Conservation (phyloP, 768 basidiomycete genomes). For the Phylloporus rhodoxanthus region DNA sequence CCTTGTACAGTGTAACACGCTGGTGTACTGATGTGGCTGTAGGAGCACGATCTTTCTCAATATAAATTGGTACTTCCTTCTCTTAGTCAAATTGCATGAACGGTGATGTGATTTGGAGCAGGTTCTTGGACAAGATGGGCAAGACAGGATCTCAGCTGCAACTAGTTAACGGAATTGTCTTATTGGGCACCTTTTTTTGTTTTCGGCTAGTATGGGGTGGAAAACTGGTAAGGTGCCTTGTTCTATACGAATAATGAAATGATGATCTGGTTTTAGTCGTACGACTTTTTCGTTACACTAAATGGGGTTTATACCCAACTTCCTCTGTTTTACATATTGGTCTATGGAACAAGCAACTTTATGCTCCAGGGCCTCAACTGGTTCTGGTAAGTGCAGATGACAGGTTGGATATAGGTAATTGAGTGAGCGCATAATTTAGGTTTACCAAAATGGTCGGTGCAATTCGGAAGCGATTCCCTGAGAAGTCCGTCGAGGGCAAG, state of each 20-base stretch:
- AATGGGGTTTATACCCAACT: conserved; percentile 49
- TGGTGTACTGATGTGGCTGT: conserved; percentile 3
- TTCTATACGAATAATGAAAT: not conserved
- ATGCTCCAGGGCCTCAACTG: conserved; percentile 70
- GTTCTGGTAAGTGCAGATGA: conserved; percentile 55
- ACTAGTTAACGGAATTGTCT: conserved; percentile 62
- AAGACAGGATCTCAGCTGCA: conserved; percentile 65
- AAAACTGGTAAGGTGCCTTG: conserved; percentile 28
- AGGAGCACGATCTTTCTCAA: conserved; percentile 86
- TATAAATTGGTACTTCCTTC: conserved; percentile 63
- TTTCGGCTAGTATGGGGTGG: conserved; percentile 70
- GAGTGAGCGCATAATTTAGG: conserved; percentile 31
- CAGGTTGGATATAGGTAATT: not conserved
- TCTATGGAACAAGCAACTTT: conserved; percentile 56
- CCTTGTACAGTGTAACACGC: not conserved
- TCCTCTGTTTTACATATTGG: conserved; percentile 42
- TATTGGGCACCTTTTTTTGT: conserved; percentile 63
- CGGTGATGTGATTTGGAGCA: conserved; percentile 19
- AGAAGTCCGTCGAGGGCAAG: conserved; percentile 15
- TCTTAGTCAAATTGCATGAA: not conserved
- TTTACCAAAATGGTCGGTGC: conserved; percentile 69
- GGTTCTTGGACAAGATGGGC: conserved; percentile 74
- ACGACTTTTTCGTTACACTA: conserved; percentile 59
- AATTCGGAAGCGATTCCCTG: conserved; percentile 54
- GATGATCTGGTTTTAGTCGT: conserved; percentile 42